Base-by-base conservation (phyloP, 2,329 filamentous ascomycete genomes). In the Sporothrix mexicana region DNA sequence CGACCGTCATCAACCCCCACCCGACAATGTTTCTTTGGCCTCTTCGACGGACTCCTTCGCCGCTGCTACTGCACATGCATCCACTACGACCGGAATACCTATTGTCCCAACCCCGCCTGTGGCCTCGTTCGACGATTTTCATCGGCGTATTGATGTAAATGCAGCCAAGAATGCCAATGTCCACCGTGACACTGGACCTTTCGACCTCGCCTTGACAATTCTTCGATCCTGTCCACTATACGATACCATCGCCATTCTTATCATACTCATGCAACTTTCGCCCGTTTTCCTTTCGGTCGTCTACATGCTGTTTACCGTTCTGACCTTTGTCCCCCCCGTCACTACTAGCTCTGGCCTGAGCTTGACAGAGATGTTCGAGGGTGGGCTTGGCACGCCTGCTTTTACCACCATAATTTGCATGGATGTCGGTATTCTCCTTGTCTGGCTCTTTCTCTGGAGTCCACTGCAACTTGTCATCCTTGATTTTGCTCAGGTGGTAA, bases 181-280 rank as follows among this genome's bases (percentile, higher is more conserved):
- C 71, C 91, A 92, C 79, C 90, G 90, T 77, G 90, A 92, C 79
- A 85, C 90, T 71, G 92, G 92, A 73, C 90, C 93, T 66, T 83
- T 97, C 77, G 91, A 93, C 78, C 86, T 97, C 76, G 92, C 92
- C 75, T 88, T 93, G 77, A 97, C 94, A 72, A 95, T 98, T 78
- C 89, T 98, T 80, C 91, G 90, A 78, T 94, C 94, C 70, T 95
- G 95, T 78, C 95, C 95, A 71, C 90, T 97, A 79, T 93, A 94
- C 84, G 95, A 98, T 84, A 97, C 95, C 74, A 93, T 98, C 83
- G 94, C 95, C 80, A 97, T 98, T 79, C 90, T 98, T 81, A 97
- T 98, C 83, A 93, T 98, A 78, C 89, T 98, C 77, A 92, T 98
- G 82, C 95, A 97, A 80, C 90, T 98, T 10, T 95, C 95, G 43